Evolutionary conservation across 2,329 filamentous ascomycete species (phyloP), one percentile per base, ranked within the genome.

Genomic region (Sporothrix variecibatus): DNA sequence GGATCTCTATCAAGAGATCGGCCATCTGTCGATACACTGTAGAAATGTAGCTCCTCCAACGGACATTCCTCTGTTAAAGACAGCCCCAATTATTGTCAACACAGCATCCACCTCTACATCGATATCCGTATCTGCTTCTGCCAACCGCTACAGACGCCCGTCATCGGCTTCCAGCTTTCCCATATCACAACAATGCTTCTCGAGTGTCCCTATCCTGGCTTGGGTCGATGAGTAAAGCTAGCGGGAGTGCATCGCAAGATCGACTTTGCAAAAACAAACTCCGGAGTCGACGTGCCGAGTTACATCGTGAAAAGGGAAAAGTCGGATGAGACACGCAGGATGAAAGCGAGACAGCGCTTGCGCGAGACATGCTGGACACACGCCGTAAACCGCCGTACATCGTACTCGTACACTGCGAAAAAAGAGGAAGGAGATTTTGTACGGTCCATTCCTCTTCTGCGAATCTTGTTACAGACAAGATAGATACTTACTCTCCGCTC

Each of bases 1-100:
- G 15, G 15, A 23, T 53, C 17, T 53, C 26, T 49, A 11, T 67
- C 64, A 68, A 26, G 64, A 68, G 64, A 68, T 49, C 64, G 64
- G n/a, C 34, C 31, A 38, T 62, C 31, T 20, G 58, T 38, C 58
- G 60, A 65, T 43, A 17, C 4, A 43, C n/a, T 11, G 26, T 49
- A 17, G 23, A 49, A 28, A 49, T 68, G 40, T 68, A 40, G 64
- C 64, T 9, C 60, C 60, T 26, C 23, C 62, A 67, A 67, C 40
- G 15, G 28, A n/a, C 64, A 68, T 68, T 46, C 64, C 64, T 68
- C 60, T 4, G 8, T 2, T 20, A 1, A 43, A 49, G 9, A 7
- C 20, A 23, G 34, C 8, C 60, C 60, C 60, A 23, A 12, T 64
- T 23, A 38, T 26, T 43, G 20, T 65, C 60, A 65, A 43, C 60